Evolutionary conservation across 2,329 filamentous ascomycete genomes (phyloP), one percentile per base, ranked within the genome.

Genomic region (Colletotrichum plurivorum): DNA sequence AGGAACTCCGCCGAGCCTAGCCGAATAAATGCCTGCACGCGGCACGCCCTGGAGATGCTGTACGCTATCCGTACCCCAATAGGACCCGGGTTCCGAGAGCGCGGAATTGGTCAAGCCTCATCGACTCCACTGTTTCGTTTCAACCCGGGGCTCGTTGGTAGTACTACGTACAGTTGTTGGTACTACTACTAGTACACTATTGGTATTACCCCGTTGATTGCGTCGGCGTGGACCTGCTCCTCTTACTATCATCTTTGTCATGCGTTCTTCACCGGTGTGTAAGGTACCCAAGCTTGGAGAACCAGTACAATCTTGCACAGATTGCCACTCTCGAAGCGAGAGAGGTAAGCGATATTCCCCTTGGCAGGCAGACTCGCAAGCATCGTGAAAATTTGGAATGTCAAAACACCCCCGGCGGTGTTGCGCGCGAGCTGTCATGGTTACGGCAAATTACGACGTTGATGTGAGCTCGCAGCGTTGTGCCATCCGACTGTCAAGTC

Each of bases 91-190:
- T 60, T 49, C 57, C 57, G 46, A 51, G n/a, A 51, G 18, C 46
- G 27, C 45, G 57, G 57, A 43, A 60, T 51, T 51, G 41, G 15
- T 43, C 41, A 43, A 43, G 41, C 13, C 41, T 43, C 31, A 5
- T 43, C 41, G 18, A 15, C 58, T 15, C 58, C 58, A 61, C 58
- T 61, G 39, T 53, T 61, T 53, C 48, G 36, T 27, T 61, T 61
- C 58, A 45, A 60, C 27, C 46, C 13, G 27, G 46, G 57, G 56
- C 31, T 18, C n/a, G 45, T 43, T 43, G 41, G 16, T n/a, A 43
- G 31, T 8, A 36, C 2, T 31, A 22, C 20, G 20, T n/a, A n/a
- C 22, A 4, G 22, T 22, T 22, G 22, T 25, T 25, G 22, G 22
- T 25, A 36, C 31, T 36, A 36, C 31, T 36, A 8, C 31, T 8